phyloP scores from a whole-genome alignment of 108 stramenopile species.

The Nitzschia inconspicua region DNA sequence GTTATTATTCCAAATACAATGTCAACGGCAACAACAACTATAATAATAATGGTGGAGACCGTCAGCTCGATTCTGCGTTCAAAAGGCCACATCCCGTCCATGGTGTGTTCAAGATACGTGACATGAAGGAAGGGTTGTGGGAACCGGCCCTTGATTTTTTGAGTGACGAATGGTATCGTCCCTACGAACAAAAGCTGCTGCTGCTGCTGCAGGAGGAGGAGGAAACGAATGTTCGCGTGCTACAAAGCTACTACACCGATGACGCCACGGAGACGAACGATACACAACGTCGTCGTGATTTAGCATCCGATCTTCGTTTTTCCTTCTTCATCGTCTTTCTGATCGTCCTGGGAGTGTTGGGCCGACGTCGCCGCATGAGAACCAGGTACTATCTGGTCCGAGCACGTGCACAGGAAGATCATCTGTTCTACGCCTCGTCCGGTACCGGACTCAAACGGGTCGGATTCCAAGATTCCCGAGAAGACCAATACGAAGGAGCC shows the following conservation, averaged over 20 bases:
- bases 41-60: slow-evolving; percentile 13
- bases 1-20: slow-evolving; percentile 22
- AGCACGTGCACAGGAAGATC: slow-evolving; percentile 80
- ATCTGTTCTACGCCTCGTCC: slow-evolving; percentile 74
- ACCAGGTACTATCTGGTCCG: slow-evolving; percentile 71
- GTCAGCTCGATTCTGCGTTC: slow-evolving; percentile 3
- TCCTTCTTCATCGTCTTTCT: slow-evolving; percentile 58
- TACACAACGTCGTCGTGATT: slow-evolving; percentile 1
- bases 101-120: slow-evolving; percentile 77
- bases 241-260: slow-evolving; percentile 11
- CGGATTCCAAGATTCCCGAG: slow-evolving; percentile 57
- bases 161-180: slow-evolving; percentile 43
- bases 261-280: slow-evolving; percentile 11
- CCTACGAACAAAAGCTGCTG: neutral
- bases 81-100: slow-evolving; percentile 37
- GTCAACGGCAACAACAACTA: slow-evolving; percentile 18
- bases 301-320: slow-evolving; percentile 48
- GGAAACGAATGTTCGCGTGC: neutral
- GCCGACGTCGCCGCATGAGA: slow-evolving; percentile 78
- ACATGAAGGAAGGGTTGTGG: slow-evolving; percentile 60
- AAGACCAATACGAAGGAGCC: slow-evolving; percentile 83
- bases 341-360: slow-evolving; percentile 65
- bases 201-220: neutral
- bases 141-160: slow-evolving; percentile 52
- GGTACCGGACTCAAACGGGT: slow-evolving; percentile 38